Percentiles rank a stretch among this genome's conserved stretches.
Evolutionary conservation across 2,329 filamentous ascomycete genomes (phyloP).

Genomic region (Rhexocercosporidium sp.): DNA sequence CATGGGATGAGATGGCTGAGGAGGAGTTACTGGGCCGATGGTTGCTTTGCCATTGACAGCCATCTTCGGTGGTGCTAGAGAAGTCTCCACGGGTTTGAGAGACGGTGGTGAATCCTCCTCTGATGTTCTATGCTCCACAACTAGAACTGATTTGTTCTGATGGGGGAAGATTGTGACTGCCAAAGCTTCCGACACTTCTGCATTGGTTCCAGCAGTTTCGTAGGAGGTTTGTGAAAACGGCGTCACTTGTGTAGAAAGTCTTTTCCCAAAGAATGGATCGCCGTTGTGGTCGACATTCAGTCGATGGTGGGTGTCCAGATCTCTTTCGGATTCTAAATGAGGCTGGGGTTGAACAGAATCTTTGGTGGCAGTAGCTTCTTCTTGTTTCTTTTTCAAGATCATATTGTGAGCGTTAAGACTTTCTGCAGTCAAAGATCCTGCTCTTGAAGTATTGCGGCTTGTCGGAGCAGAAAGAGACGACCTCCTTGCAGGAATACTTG

Average conservation of each 20-base stretch:
- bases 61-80: constrained; percentile 25
- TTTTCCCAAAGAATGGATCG: constrained; percentile 58
- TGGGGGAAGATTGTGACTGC: constrained; percentile 67
- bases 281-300: constrained; percentile 55
- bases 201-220: constrained; percentile 62
- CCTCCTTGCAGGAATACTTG: constrained; percentile 59
- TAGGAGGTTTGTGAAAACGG: constrained; percentile 67
- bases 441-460: constrained; percentile 60
- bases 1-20: constrained; percentile 53
- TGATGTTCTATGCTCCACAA: constrained; percentile 49
- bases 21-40: constrained; percentile 55
- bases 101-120: constrained; percentile 26
- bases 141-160: constrained; percentile 66
- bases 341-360: constrained; percentile 9
- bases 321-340: constrained; percentile 24
- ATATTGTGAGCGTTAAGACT: constrained; percentile 62
- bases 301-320: constrained; percentile 25
- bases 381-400: constrained; percentile 32
- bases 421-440: constrained; percentile 61
- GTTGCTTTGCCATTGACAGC: constrained; percentile 46
- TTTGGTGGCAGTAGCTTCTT: constrained; percentile 11
- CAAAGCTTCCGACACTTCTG: constrained; percentile 66
- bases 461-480: constrained; percentile 68
- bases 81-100: constrained; percentile 23
- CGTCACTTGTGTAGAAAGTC: constrained; percentile 61